Evolutionary conservation across 164 flowering plant species (phyloP), one percentile per base, ranked within the genome.

Genomic region (Echeveria elegans): DNA sequence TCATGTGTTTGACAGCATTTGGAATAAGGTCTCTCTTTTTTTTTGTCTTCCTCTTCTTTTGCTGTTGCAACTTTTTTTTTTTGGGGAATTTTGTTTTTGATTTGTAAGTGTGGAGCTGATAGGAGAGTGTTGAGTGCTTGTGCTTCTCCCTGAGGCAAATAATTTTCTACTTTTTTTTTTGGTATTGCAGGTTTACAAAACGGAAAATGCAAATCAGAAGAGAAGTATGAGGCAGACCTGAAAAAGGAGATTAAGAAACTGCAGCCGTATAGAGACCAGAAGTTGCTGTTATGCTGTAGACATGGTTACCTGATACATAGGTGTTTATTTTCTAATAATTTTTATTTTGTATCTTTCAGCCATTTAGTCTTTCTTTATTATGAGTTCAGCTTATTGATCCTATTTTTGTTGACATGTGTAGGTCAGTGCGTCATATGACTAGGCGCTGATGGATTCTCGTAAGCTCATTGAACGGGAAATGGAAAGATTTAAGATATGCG

Each of bases 351-450:
- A 43, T 43, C 4, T 16, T 43, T 43, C 18, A 2, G 14, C 12
- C 11, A 50, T 53, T 50, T 21, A 50, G 6, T 53, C 0, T 28
- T 28, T 11, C 9, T 26, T 12, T 2, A 2, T 28, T 29, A 1
- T 43, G 16, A 16, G 30, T 1, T 52, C 37, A 61, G 59, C 45
- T 74, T 63, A n/a, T 37, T 67, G 41, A 37, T 68, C 60, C 71
- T 56, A 8, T 52, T 43, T 21, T 52, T 52, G 58, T 23, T 52
- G 26, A 23, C 71, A 81, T 74, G 74, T 86, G 80, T 82, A 95
- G 99, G 94, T 92, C 81, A 92, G 97, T 88, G 97, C 97, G 76
- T 90, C 99, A 77, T 95, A 95, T 84, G 99, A 95, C 91, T 97
- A 95, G 89, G 94, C 97, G 75, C 83, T 95, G 77, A 78, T 95